phyloP scores from a whole-genome alignment of 1,284 basidiomycete genomes.

The Anthracocystis walkeri region DNA sequence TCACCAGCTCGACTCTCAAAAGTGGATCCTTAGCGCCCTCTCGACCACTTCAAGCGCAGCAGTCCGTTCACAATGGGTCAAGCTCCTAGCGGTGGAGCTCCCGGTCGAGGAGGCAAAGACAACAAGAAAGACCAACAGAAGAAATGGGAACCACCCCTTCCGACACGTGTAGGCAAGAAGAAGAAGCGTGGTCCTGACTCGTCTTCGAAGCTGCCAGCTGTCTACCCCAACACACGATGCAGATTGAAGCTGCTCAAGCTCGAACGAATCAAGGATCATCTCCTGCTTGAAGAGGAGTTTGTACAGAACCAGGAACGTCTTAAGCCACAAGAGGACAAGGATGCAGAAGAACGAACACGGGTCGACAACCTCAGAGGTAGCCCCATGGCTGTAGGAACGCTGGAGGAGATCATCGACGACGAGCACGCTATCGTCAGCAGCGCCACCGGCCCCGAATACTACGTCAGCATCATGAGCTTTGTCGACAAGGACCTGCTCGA shows the following conservation, averaged over 20 bases:
- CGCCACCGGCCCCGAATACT: slow-evolving; percentile 94
- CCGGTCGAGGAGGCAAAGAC: slow-evolving; percentile 61
- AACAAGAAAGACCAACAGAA: slow-evolving; percentile 76
- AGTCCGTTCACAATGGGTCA: slow-evolving; percentile 54
- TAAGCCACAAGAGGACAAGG: slow-evolving; percentile 84
- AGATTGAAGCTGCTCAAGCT: slow-evolving; percentile 94
- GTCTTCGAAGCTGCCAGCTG: slow-evolving; percentile 89
- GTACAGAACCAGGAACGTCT: slow-evolving; percentile 87
- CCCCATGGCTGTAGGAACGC: slow-evolving; percentile 95
- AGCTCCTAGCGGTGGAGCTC: slow-evolving; percentile 59
- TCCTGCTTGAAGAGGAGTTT: slow-evolving; percentile 97
- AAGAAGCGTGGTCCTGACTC: slow-evolving; percentile 90
- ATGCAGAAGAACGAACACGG: slow-evolving; percentile 90
- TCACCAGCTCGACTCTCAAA: background rate
- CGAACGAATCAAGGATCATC: slow-evolving; percentile 97
- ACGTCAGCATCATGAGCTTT: slow-evolving; percentile 98
- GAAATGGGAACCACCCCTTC: slow-evolving; percentile 99
- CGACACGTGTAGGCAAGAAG: slow-evolving; percentile 96
- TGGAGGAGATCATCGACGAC: slow-evolving; percentile 99
- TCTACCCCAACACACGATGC: slow-evolving; percentile 95
- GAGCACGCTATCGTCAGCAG: slow-evolving; percentile 99
- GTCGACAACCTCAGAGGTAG: slow-evolving; percentile 95
- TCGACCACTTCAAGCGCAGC: background rate
- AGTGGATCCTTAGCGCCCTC: too few species aligned
- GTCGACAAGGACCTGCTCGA: slow-evolving; percentile 99